phyloP scores from a whole-genome alignment of 148 eudicot genomes.

The Chenopodium suecicum region DNA sequence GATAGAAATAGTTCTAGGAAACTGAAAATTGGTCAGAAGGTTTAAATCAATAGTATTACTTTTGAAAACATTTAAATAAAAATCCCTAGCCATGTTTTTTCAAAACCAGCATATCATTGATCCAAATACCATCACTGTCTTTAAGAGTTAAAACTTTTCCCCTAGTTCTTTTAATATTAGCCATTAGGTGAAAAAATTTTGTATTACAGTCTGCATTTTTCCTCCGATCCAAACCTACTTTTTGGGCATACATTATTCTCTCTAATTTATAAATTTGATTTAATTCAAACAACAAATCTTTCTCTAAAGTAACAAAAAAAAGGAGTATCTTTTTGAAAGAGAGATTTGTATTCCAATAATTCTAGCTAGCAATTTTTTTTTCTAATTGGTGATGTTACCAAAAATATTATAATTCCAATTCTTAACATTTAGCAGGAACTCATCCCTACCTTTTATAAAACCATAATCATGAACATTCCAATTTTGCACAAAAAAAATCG shows the following conservation, averaged over 20 bases:
- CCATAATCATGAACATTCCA: background rate
- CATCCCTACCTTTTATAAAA: background rate
- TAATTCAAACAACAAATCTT: background rate
- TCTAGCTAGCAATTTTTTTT: background rate
- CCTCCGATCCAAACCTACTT: background rate
- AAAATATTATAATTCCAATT: background rate
- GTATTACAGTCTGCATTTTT: background rate
- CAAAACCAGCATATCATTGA: rapidly evolving
- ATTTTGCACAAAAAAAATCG: background rate
- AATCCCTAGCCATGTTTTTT: background rate
- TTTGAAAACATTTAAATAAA: background rate
- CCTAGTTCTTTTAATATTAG: background rate
- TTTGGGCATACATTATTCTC: background rate
- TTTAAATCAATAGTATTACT: no score
- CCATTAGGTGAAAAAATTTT: background rate
- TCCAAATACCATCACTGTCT: background rate
- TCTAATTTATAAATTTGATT: background rate
- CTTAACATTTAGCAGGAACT: background rate
- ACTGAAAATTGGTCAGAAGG: background rate
- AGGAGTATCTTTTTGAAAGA: no score
- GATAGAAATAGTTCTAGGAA: no score
- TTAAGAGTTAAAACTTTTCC: background rate
- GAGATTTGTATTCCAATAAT: background rate
- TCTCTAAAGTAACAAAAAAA: background rate
- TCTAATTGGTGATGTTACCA: no score